Base-by-base conservation (phyloP, 2,329 filamentous ascomycete genomes). In the Phyllosticta citrichinensis region DNA sequence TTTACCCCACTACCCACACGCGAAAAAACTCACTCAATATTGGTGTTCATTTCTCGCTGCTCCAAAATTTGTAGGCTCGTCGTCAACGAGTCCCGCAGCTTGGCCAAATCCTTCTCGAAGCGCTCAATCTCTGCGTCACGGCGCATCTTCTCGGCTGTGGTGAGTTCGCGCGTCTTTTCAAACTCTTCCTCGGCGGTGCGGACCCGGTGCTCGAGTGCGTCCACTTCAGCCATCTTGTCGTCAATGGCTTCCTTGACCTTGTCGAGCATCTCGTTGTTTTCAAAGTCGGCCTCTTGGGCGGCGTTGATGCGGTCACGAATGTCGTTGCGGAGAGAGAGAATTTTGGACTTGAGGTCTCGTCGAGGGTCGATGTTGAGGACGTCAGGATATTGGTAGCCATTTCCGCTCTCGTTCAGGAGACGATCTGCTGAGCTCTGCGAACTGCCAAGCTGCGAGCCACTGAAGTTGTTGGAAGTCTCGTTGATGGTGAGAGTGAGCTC, bases 41-140 rank as follows among this genome's bases (percentile, higher is more conserved):
- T 95, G 12, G 91, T 94, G 68, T 92, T 96, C 84, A 97, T 96
- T 78, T 97, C 92, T 60, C 90, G 82, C 74, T 97, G 93, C 73
- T 97, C 91, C 83, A 97, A 87, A 55, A 96, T 75, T 74, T 97
- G 90, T 58, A 97, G 88, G 35, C 87, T 91, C 73, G 97, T 93
- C 2, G 85, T 87, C 30, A 97, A 79, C 11, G 87, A 87, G 2
- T 87, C 84, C 52, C 92, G 83, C 90, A 97, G 96, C 72, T 91
- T 90, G 55, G 89, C 88, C n/a, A 99, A 79, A 73, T 99, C 92
- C 75, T 96, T 97, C 76, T 99, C 94, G 87, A 97, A 95, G 79
- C 94, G 94, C 75, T 99, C 94, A 68, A 99, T 96, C 73, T 97
- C 93, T 9, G 92, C 86, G 71, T 97, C 94, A 2, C 87, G 90